A percentile compares a stretch with the other conserved stretches of the same genome.
Conservation (phyloP, 2,329 filamentous ascomycete species). For the Sporothrix inflata region DNA sequence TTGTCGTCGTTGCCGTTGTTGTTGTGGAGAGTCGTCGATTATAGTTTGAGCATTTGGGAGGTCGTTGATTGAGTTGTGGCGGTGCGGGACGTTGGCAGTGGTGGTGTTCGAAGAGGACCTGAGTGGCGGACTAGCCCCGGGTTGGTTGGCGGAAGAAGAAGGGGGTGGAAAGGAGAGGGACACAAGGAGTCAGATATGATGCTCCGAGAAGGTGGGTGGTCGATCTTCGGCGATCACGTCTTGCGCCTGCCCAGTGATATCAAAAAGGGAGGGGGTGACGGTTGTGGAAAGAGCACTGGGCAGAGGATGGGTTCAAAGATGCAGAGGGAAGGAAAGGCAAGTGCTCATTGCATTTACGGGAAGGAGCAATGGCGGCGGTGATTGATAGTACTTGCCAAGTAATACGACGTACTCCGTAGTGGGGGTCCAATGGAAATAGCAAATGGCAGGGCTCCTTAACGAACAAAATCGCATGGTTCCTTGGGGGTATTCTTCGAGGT, state of each 20-base stretch:
- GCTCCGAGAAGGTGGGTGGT: not conserved
- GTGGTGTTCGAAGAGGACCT: conserved; percentile 9
- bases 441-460: not conserved
- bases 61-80: conserved; percentile 14
- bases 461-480: not conserved
- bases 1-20: not conserved
- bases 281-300: not conserved
- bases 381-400: not conserved
- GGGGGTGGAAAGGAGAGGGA: not conserved
- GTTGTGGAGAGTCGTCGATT: not conserved
- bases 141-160: not conserved
- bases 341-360: not conserved
- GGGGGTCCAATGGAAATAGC: not conserved
- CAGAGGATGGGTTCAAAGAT: not conserved
- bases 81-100: conserved; percentile 9
- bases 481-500: not conserved
- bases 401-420: not conserved
- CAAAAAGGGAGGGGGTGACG: not conserved
- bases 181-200: conserved; percentile 13
- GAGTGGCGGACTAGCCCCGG: conserved; percentile 1
- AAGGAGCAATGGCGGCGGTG: conserved; percentile 8
- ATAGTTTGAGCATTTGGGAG: not conserved
- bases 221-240: conserved; percentile 10
- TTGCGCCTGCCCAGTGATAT: conserved; percentile 5
- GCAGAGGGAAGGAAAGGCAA: not conserved